Percentiles rank a stretch among this genome's conserved stretches.
Evolutionary conservation across 1,139 yeast genomes (phyloP).

Genomic region (Saccharomyces hybrid): DNA sequence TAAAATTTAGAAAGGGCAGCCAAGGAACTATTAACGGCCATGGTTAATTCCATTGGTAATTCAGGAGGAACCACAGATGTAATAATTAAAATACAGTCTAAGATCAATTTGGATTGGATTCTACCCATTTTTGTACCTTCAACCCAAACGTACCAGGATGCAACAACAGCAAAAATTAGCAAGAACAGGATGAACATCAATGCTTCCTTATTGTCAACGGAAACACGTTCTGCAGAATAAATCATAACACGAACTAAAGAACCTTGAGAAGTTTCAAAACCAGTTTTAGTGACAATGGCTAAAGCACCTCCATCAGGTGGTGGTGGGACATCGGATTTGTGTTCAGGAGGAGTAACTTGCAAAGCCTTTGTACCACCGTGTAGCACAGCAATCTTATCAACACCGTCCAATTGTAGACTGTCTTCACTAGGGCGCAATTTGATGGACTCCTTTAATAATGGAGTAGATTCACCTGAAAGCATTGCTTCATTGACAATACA

Average conservation of each 20-base stretch:
- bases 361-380: constrained; percentile 97
- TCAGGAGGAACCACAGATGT: constrained; percentile 99
- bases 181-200: constrained; percentile 84
- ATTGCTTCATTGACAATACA: constrained; percentile 95
- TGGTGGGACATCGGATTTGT: constrained; percentile 37
- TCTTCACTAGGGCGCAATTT: constrained; percentile 74
- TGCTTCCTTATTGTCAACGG: constrained; percentile 94
- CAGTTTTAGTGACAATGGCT: constrained; percentile 87
- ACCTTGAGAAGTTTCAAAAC: constrained; percentile 97
- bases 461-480: constrained; percentile 98
- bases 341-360: constrained; percentile 72
- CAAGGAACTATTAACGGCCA: constrained; percentile 92
- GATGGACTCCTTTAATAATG: constrained; percentile 85
- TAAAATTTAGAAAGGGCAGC: constrained; percentile 80
- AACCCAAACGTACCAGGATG: constrained; percentile 97
- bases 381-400: constrained; percentile 81
- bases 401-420: constrained; percentile 60
- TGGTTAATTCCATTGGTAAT: constrained; percentile 96
- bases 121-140: constrained; percentile 96
- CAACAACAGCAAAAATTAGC: constrained; percentile 85
- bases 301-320: constrained; percentile 92
- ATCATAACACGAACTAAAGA: constrained; percentile 96
- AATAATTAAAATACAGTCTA: constrained; percentile 90
- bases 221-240: constrained; percentile 91
- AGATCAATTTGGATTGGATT: constrained; percentile 82